phyloP scores from a whole-genome alignment of 306 rosid genomes.

The Prunus dulcis region DNA sequence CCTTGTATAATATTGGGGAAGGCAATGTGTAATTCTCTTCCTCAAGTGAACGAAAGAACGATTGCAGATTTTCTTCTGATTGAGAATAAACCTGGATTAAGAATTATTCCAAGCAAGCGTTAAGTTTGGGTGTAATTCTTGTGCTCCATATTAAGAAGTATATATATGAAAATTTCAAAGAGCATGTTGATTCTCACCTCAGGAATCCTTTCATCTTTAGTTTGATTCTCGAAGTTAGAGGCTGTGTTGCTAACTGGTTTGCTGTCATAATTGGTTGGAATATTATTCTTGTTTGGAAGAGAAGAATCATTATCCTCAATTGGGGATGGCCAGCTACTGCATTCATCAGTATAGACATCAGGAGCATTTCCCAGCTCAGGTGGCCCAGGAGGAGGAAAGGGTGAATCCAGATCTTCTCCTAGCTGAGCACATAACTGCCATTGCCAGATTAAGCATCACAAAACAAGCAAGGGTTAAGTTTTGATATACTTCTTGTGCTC shows the following conservation, averaged over 20 bases:
- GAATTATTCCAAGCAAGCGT: conserved; percentile 8
- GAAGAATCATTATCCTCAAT: neutral
- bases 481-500: conserved; percentile 6
- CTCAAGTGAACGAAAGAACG: neutral
- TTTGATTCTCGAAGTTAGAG: neutral
- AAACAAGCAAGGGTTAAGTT: conserved; percentile 1
- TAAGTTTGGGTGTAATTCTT: conserved; percentile 3
- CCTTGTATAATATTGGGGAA: neutral
- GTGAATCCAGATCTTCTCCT: neutral
- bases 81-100: conserved; percentile 16
- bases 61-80: neutral
- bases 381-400: neutral
- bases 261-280: neutral
- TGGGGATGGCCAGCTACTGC: neutral
- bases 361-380: neutral
- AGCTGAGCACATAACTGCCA: conserved; percentile 1
- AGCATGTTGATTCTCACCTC: conserved; percentile 32
- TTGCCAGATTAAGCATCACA: neutral
- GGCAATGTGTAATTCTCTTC: neutral
- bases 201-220: neutral
- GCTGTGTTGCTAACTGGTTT: neutral
- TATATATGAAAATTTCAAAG: neutral
- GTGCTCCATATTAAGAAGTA: neutral
- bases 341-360: neutral
- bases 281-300: neutral